Evolutionary conservation across 1,284 basidiomycete species (phyloP), one percentile per base, ranked within the genome.

Genomic region (Exobasidium cylindrosporum): DNA sequence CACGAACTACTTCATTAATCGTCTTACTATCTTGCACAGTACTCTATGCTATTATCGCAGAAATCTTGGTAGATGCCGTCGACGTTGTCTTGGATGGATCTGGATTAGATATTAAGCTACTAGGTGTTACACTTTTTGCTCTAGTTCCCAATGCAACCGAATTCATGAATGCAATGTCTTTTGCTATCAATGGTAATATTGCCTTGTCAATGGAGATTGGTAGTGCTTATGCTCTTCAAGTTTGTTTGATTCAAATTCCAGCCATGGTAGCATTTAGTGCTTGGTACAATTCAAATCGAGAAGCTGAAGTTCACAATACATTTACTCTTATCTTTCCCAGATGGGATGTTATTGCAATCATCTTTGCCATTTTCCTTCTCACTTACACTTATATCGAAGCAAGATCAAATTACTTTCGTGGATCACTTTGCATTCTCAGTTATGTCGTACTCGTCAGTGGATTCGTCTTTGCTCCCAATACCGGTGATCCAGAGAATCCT

Each of bases 131-230:
- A 0, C 84, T 99, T 7, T 98, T 99, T 75, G 95, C 96, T 1
- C 85, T 99, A 32, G 94, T 98, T 0, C 96, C 96, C 10, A 98
- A 98, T 81, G 97, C 94, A 17, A 98, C 96, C 23, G 96, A 99
- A 82, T 98, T 99, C 80, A 97, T 98, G 95, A 98, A 98, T 79
- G 96, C 96, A 60, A 96, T 98, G 76, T 95, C 92, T n/a, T 99
- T 99, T 77, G 95, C 96, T 17, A 83, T 99, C 72, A 91, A 96
- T 75, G 95, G 91, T 14, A 98, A 98, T 80, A 98, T 99, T 69
- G 92, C 96, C 1, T 83, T 99, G 2, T 77, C 74, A 14, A 96
- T 99, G 92, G 96, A 99, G 82, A 99, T 99, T 69, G 96, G 96
- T 14, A 97, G 94, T 0, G 96, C 96, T 0, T 99, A 98, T 80